These are phyloP conservation scores for Ophiosphaerella herpotricha DNA, from an alignment of 2,329 filamentous ascomycete species.

Conservation along the genomic window DNA sequence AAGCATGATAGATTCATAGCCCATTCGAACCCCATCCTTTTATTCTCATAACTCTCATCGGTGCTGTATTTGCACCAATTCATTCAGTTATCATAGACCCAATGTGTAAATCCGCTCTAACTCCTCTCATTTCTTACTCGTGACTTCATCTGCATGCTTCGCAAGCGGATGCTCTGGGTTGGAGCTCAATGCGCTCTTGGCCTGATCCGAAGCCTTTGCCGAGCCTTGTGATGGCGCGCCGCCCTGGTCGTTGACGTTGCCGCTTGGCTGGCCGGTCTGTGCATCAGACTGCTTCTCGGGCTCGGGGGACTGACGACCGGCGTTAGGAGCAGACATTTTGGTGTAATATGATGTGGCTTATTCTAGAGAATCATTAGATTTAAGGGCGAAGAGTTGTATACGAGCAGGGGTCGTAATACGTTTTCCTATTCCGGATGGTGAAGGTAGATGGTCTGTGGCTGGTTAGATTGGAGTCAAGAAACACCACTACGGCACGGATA, in stretches of 20 bases:
- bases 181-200: conserved; percentile 53
- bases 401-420: neutral
- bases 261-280: conserved; percentile 65
- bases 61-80: neutral
- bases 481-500: too few relatives aligned
- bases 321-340: conserved; percentile 65
- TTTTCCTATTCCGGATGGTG: neutral
- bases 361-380: conserved; percentile 7
- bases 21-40: too few relatives aligned
- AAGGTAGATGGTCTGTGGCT: too few relatives aligned
- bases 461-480: too few relatives aligned
- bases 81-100: neutral
- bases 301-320: conserved; percentile 77
- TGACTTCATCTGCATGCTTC: conserved; percentile 64
- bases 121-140: conserved; percentile 55
- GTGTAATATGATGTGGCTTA: conserved; percentile 39
- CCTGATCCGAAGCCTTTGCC: conserved; percentile 57
- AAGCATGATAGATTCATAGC: too few relatives aligned
- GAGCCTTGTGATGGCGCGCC: conserved; percentile 47
- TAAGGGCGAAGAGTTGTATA: neutral
- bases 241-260: conserved; percentile 61
- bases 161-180: conserved; percentile 71
- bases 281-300: conserved; percentile 69
- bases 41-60: neutral
- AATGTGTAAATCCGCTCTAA: neutral